Percentiles rank a stretch among this genome's conserved stretches.
These are phyloP conservation scores for Mycena venus DNA, from an alignment of 768 basidiomycete species.

Conservation along the genomic window DNA sequence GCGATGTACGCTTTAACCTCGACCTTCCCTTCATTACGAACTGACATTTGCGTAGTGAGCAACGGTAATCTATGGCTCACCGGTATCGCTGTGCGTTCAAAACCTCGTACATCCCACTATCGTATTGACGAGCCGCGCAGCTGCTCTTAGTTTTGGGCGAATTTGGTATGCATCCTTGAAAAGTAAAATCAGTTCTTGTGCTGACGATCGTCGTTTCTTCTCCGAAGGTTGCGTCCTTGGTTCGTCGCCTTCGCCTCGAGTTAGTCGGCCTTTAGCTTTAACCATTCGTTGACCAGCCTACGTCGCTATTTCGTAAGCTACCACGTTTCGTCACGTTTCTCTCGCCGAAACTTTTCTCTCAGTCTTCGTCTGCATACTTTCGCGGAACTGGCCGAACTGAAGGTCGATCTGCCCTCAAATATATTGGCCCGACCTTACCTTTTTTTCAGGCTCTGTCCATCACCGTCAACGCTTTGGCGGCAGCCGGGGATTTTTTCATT, in stretches of 20 bases:
- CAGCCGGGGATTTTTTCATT: slow-evolving; percentile 62
- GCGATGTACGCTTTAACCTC: slow-evolving; percentile 50
- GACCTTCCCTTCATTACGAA: background rate
- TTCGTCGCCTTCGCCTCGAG: slow-evolving; percentile 26
- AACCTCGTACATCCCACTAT: background rate
- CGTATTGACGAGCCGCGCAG: slow-evolving; percentile 31
- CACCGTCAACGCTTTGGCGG: slow-evolving; percentile 58
- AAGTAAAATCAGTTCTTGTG: background rate
- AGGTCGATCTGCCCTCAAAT: slow-evolving; percentile 39
- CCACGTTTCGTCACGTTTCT: background rate
- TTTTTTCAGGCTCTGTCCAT: slow-evolving; percentile 52
- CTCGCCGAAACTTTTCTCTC: background rate
- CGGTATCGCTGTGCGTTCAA: slow-evolving; percentile 46
- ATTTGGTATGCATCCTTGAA: slow-evolving; percentile 48
- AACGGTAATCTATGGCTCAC: slow-evolving; percentile 52
- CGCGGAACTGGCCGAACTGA: slow-evolving; percentile 48
- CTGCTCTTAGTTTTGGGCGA: slow-evolving; percentile 52
- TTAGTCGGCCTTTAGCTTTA: slow-evolving; percentile 11
- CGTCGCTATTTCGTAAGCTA: slow-evolving; percentile 49
- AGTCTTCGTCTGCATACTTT: slow-evolving; percentile 52
- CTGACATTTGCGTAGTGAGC: slow-evolving; percentile 52
- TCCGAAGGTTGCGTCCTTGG: slow-evolving; percentile 37
- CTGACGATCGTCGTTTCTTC: slow-evolving; percentile 13
- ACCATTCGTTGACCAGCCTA: slow-evolving; percentile 45
- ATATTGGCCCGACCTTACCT: background rate